Evolutionary conservation across 2,329 filamentous ascomycete species (phyloP), one percentile per base, ranked within the genome.

Genomic region (Botryotinia calthae): DNA sequence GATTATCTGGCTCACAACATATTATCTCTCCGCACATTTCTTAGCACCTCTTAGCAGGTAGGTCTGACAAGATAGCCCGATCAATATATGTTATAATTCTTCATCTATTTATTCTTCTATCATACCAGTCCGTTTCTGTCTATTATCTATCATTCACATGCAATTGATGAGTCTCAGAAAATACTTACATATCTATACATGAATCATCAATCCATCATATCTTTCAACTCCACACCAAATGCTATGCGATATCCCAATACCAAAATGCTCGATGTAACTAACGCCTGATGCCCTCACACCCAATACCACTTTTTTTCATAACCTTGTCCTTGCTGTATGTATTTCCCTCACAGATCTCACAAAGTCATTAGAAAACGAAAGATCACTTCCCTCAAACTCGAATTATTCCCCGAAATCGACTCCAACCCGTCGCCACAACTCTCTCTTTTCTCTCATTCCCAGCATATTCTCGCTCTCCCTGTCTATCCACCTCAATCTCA

Each of bases 161-260:
- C 64, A 14, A 67, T 56, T 67, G 64, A 67, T 67, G 63, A 18
- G 28, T 51, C 12, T 16, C 63, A 51, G 63, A 64, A 64, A 48
- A 42, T 34, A 42, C 62, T 48, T 20, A 54, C 63, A 22, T 40
- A 40, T 22, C 46, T 8, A 28, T 16, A 67, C 46, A 54, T 54
- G 34, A 56, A 25, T 31, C 48, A 42, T 42, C 9, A 18, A 42
- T 40, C n/a, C 48, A 42, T 54, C 18, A 37, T n/a, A 34, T 42
- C 65, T 67, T 22, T 12, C 37, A 28, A 56, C n/a, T 56, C 34
- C 25, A 42, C 12, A 25, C 16, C 34, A 56, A 40, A 54, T 22
- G 31, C 64, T 28, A 54, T 40, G 16, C 46, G 22, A 22, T 54
- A 67, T 28, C 34, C 34, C 64, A 54, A 67, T 56, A 31, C 65